These are phyloP conservation scores for Venturia asperata DNA, from an alignment of 2,329 filamentous ascomycete genomes.

Conservation along the genomic window DNA sequence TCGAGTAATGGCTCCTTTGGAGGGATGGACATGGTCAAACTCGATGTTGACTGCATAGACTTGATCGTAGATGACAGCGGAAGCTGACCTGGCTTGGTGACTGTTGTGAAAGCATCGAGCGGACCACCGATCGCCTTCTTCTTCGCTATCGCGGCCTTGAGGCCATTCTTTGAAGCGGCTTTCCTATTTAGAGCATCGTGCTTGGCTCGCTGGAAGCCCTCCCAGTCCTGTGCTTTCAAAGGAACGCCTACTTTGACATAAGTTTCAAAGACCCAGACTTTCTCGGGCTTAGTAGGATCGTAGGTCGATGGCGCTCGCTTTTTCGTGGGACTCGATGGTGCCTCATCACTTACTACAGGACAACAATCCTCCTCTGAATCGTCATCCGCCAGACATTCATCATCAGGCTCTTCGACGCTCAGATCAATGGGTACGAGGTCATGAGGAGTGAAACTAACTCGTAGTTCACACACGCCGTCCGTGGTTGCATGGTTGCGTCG, in stretches of 20 bases:
- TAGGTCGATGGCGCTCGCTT: slow-evolving; percentile 45
- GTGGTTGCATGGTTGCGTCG: slow-evolving; percentile 64
- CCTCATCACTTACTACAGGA: slow-evolving; percentile 30
- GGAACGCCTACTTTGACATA: slow-evolving; percentile 60
- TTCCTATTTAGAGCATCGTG: not conserved
- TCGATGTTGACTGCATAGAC: not conserved
- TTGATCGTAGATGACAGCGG: not conserved
- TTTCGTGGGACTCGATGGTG: slow-evolving; percentile 36
- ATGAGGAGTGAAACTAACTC: slow-evolving; percentile 68
- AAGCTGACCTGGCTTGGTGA: slow-evolving; percentile 30
- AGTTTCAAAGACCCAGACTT: slow-evolving; percentile 61
- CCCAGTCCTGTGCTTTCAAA: slow-evolving; percentile 58
- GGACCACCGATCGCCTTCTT: slow-evolving; percentile 22
- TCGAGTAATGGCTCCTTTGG: not conserved
- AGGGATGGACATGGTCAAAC: not conserved
- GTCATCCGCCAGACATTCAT: slow-evolving; percentile 45
- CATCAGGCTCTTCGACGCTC: slow-evolving; percentile 63
- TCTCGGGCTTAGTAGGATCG: slow-evolving; percentile 58
- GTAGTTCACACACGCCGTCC: slow-evolving; percentile 68
- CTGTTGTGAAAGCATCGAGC: slow-evolving; percentile 30
- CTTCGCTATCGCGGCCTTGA: slow-evolving; percentile 25
- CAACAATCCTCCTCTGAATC: slow-evolving; percentile 29
- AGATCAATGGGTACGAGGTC: slow-evolving; percentile 74
- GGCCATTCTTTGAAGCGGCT: slow-evolving; percentile 13
- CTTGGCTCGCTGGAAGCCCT: slow-evolving; percentile 36